Percentiles rank a stretch among this genome's conserved stretches.
phyloP scores from a whole-genome alignment of 345 rosid species.

The Aethionema arabicum region DNA sequence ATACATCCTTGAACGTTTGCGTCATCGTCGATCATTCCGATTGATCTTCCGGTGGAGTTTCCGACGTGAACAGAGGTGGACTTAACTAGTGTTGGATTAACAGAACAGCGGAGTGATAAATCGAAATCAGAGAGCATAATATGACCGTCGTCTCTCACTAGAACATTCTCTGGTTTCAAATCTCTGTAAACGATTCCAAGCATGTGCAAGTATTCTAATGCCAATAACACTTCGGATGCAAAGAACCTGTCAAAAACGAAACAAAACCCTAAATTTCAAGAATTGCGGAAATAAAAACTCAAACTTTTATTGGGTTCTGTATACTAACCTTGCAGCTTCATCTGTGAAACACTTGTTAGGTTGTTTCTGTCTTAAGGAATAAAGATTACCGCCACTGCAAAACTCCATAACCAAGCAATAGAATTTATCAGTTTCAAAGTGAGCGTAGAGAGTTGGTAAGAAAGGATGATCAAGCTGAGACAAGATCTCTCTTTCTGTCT shows the following conservation, averaged over 20 bases:
- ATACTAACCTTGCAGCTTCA: slow-evolving; percentile 62
- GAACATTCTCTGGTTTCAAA: slow-evolving; percentile 63
- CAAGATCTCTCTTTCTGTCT: slow-evolving; percentile 67
- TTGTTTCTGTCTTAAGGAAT: slow-evolving; percentile 69
- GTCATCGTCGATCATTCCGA: slow-evolving; percentile 6
- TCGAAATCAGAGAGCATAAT: slow-evolving; percentile 69
- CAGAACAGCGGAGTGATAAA: slow-evolving; percentile 57
- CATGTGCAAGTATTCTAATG: slow-evolving; percentile 67
- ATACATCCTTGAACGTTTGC: slow-evolving; percentile 32
- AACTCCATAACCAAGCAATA: slow-evolving; percentile 76
- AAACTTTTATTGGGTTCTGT: neutral
- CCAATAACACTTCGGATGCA: slow-evolving; percentile 58
- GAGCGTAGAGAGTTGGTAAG: slow-evolving; percentile 70
- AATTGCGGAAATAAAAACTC: neutral
- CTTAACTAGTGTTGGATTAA: slow-evolving; percentile 68
- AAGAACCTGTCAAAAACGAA: slow-evolving; percentile 46
- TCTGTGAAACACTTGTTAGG: slow-evolving; percentile 65
- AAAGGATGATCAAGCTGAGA: slow-evolving; percentile 81
- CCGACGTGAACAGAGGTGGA: slow-evolving; percentile 46
- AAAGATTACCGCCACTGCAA: slow-evolving; percentile 88
- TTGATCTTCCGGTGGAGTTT: slow-evolving; percentile 31
- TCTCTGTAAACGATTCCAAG: slow-evolving; percentile 44
- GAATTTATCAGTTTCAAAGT: slow-evolving; percentile 68
- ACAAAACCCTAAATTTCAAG: neutral
- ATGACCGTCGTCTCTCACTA: slow-evolving; percentile 67